Evolutionary conservation across 2,329 filamentous ascomycete genomes (phyloP), one percentile per base, ranked within the genome.

Genomic region (Microdochium paspali): DNA sequence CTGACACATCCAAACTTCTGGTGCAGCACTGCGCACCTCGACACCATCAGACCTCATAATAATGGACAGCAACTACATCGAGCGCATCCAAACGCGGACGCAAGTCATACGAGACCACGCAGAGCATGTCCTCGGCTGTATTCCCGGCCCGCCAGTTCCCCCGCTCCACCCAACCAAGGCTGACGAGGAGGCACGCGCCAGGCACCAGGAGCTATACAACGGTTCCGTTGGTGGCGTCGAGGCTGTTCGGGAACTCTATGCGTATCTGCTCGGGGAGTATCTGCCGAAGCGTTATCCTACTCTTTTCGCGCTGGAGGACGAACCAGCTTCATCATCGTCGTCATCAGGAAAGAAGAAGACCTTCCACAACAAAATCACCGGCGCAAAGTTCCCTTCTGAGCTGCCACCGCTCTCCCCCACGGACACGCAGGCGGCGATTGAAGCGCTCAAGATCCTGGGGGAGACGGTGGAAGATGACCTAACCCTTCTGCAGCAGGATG

Each of bases 391-490:
- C 10, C 60, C 70, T 0, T 54, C 23, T 21, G 23, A 10, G 18
- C 35, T 40, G n/a, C 35, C 35, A 21, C 35, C 12, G 5, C 35
- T 40, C 13, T n/a, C 63, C 1, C 59, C 63, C 0, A 28, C 50
- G 1, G 63, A 69, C 24, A 40, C 35, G 15, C 10, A 40, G 13
- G 35, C 50, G 62, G 35, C 35, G 0, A 47, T 60, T 2, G 58
- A 58, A 0, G 65, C 68, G 4, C 61, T 77, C 15, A 56, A 63
- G 15, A 57, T 63, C 6, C 57, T 78, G 1, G 72, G 66, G n/a
- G 67, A 74, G 54, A 76, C 69, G 0, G 65, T 79, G 2, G 76
- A 79, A 49, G 76, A 79, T 46, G 76, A 80, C 51, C 53, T 80
- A 20, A 76, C 80, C 46, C 58, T 79, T 2, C 60, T 78, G 5